Evolutionary conservation across 2,329 filamentous ascomycete species (phyloP).

Genomic region (Aspergillus latus): DNA sequence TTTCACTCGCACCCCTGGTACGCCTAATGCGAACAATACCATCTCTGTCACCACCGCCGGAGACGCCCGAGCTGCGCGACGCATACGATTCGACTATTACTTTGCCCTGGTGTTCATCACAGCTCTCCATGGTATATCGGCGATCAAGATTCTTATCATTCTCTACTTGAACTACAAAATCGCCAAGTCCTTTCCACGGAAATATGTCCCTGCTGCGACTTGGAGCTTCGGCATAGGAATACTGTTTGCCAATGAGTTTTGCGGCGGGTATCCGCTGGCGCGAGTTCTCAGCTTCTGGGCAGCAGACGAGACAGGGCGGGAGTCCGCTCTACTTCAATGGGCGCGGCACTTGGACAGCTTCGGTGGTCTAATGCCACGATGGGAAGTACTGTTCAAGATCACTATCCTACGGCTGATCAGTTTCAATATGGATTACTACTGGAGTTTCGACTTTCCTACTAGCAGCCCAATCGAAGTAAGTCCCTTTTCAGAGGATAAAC

Average conservation of each 20-base stretch:
- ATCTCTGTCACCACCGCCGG: conserved; percentile 37
- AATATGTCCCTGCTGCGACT: conserved; percentile 70
- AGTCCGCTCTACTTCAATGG: conserved; percentile 56
- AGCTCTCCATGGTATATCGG: conserved; percentile 80
- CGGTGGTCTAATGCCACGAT: conserved; percentile 80
- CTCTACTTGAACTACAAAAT: conserved; percentile 79
- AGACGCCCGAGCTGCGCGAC: conserved; percentile 63
- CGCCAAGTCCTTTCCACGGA: conserved; percentile 68
- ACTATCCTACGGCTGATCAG: conserved; percentile 90
- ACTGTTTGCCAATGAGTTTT: conserved; percentile 87
- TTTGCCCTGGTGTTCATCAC: conserved; percentile 80
- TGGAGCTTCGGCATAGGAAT: conserved; percentile 88
- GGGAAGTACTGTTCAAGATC: conserved; percentile 98
- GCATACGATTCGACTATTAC: conserved; percentile 75
- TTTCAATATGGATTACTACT: conserved; percentile 96
- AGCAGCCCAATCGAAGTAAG: conserved; percentile 78
- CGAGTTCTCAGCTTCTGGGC: conserved; percentile 58
- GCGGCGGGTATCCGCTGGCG: conserved; percentile 71
- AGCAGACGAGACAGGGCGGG: conserved; percentile 37
- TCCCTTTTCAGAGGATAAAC: conserved; percentile 14
- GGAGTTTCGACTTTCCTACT: conserved; percentile 69
- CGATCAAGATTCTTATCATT: conserved; percentile 77
- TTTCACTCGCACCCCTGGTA: conserved; percentile 46
- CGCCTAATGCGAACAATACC: conserved; percentile 23
- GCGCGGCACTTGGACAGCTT: conserved; percentile 74